Base-by-base conservation (phyloP, 169 alveolate genomes). In the Cytauxzoon felis region DNA sequence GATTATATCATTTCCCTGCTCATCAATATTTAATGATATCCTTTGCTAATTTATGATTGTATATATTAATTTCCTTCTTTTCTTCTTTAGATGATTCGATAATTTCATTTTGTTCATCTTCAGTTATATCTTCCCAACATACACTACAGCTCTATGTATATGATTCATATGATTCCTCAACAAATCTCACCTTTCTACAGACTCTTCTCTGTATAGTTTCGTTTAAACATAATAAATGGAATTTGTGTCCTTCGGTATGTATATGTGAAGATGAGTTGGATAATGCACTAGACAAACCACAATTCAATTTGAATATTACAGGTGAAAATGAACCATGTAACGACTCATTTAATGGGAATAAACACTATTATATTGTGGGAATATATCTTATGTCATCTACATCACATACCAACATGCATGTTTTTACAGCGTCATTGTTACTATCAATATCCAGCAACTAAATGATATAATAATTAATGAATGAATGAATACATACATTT, bases 121-220 rank as follows among this genome's bases (percentile, higher is more conserved):
- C 21, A 5, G 24, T 49, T 26, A 51, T 51, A 23, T 51, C 60
- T 18, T 24, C 33, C 60, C 60, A 51, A 5, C 60, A 51, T 27
- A 26, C 60, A 26, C 60, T 49, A 27, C 60, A 51, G 27, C 24
- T 49, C 60, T 51, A 51, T 21, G 3, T 3, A 5, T 51, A 5
- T 3, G 3, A n/a, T n/a, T n/a, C n/a, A n/a, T n/a, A n/a, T n/a
- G n/a, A n/a, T 51, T 19, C 19, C 52, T 23, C 5, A 51, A 51
- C 3, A 21, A 3, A 51, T 5, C 21, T 23, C 19, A 51, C 60
- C 53, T 51, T 51, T 51, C 60, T 3, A 5, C 60, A 51, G 19
- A 26, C 60, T 27, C 60, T 51, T 51, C 60, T 51, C 42, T 51
- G 60, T 26, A 51, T 29, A 21, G 60, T 51, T 29, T 51, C 60